Conservation (phyloP, 805 yeast genomes). For the Lachancea meyersii region DNA sequence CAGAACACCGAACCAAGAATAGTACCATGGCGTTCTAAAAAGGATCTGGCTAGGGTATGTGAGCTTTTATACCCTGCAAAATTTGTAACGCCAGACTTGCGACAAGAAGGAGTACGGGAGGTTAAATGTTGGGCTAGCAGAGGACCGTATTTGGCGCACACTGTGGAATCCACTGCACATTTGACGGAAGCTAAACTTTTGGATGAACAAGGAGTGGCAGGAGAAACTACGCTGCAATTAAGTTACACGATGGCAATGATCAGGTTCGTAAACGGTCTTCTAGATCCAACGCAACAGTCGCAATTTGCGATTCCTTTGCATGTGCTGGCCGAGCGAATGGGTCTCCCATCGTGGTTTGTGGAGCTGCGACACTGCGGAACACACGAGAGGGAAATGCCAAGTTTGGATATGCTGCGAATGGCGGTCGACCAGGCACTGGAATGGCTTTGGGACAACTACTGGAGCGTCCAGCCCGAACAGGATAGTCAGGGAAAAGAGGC, state of each 20-base stretch:
- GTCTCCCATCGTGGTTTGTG: slow-evolving; percentile 75
- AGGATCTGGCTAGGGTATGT: slow-evolving; percentile 43
- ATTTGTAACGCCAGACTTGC: slow-evolving; percentile 14
- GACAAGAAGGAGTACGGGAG: slow-evolving; percentile 43
- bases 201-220: slow-evolving; percentile 34
- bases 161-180: slow-evolving; percentile 58
- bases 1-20: slow-evolving; percentile 15
- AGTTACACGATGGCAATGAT: slow-evolving; percentile 70
- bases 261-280: slow-evolving; percentile 82
- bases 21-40: slow-evolving; percentile 35
- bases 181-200: slow-evolving; percentile 45
- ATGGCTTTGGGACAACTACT: slow-evolving; percentile 72
- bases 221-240: slow-evolving; percentile 34
- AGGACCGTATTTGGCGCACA: slow-evolving; percentile 61
- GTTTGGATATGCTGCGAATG: slow-evolving; percentile 58
- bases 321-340: slow-evolving; percentile 58
- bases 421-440: slow-evolving; percentile 53
- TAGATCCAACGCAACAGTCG: slow-evolving; percentile 82
- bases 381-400: slow-evolving; percentile 72
- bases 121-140: slow-evolving; percentile 51
- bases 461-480: slow-evolving; percentile 39
- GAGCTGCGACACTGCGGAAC: slow-evolving; percentile 88
- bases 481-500: slow-evolving; percentile 6
- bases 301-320: slow-evolving; percentile 74
- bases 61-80: slow-evolving; percentile 47